Base-by-base conservation (phyloP, 2,329 filamentous ascomycete species). In the Neofusicoccum laricinum region DNA sequence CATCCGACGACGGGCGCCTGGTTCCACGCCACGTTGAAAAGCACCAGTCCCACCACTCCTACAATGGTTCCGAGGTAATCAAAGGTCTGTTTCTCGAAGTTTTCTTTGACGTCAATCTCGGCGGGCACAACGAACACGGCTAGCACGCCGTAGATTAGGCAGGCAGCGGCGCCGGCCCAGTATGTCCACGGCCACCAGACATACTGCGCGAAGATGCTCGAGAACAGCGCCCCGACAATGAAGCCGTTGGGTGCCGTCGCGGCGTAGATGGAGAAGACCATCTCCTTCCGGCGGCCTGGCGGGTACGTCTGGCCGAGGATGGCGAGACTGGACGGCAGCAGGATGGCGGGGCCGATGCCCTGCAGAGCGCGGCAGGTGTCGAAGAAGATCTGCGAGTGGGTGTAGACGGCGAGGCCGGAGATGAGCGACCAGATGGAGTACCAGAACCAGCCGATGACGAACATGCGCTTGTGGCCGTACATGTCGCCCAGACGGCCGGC, bases 21-120 rank as follows among this genome's bases (percentile, higher is more conserved):
- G 65, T 88, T 90, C 85, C 86, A 89, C 0, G 87, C 85, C 68
- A 90, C 85, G 71, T 89, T 89, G 75, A 90, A 81, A 17, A 90
- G 77, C 0, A 88, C 78, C 25, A 90, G 76, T 0, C 82, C 82
- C 0, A 78, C 76, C 17, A 89, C 79, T 1, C 87, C 87, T 3
- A 78, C 74, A 3, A 76, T 65, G 5, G 78, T 78, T 11, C 83
- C 84, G 5, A 79, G 69, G 19, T 79, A 67, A 64, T 84, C 81
- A 4, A 82, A 70, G 34, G 77, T 72, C 61, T 66, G 66, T 63
- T 66, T 75, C 41, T 4, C 15, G 63, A 46, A 4, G 43, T 8
- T 1, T 65, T 34, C 14, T 21, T 4, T 6, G 64, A 49, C 7
- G 25, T 30, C 25, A 30, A 30, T 30, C 7, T 59, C 55, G 17